Evolutionary conservation across 192 early-diverging fungal genomes (phyloP), one percentile per base, ranked within the genome.

Genomic region (Jimgerdemannia flammicorona): DNA sequence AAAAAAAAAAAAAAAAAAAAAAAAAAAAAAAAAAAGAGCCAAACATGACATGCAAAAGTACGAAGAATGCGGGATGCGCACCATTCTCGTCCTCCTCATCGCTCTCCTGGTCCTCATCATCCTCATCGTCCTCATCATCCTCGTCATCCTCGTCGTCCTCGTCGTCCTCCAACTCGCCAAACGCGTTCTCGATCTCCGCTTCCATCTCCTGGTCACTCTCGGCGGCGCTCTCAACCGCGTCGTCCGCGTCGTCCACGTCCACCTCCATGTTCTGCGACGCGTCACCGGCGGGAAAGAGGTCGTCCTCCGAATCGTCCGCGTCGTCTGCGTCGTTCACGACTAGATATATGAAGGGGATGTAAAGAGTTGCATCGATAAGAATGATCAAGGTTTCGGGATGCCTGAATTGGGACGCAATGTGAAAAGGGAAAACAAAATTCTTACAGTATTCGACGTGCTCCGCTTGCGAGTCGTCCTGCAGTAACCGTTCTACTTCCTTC

Each of bases 401-500:
- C 78, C 20, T 69, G 43, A 42, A 74, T 68, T 54, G 69, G 43
- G 29, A 68, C 20, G 29, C 79, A 29, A 29, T 29, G 77, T 8
- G 73, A 40, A 20, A 14, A n/a, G n/a, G 39, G 44, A 70, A 70
- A 70, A 41, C 17, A 70, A 66, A 71, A 65, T 39, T 11, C 43
- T 42, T 80, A 93, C 90, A 91, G 74, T 88, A 93, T 43, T 77
- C 69, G 8, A 95, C 90, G 43, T 93, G 84, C 40, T 93, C 91
- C 3, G 95, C 93, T 44, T 85, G 79, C 2, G 87, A 82, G 83
- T 95, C 94, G 17, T 88, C 89, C 69, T 91, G 77, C 8, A 95
- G 83, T 63, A 96, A 79, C 69, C 93, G 81, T 59, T 95, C 93
- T 4, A 96, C 92, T 76, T 96, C 95, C 42, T 84, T 80, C 67